Base-by-base conservation (phyloP, 106 monocot genomes). In the Dactylorhiza incarnata region DNA sequence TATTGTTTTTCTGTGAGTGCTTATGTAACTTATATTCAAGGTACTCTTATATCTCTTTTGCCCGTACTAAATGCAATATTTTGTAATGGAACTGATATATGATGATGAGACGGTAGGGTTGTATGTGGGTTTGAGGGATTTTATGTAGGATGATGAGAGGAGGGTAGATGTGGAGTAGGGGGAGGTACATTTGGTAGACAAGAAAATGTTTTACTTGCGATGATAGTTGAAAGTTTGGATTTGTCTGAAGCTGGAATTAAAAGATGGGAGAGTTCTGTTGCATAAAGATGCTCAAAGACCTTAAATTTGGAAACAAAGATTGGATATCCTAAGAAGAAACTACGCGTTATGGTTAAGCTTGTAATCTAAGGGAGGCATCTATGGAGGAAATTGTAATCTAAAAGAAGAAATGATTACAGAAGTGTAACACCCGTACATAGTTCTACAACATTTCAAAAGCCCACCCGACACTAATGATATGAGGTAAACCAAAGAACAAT, bases 21-120 rank as follows among this genome's bases (percentile, higher is more conserved):
- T 70, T 9, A 70, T 70, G 69, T 5, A 70, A 70, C 8, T 70
- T 70, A 24, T 66, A 46, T 46, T 70, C 69, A 44, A 70, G 19
- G 46, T 46, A 46, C 14, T 68, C 45, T 19, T 19, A 14, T 68
- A 17, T 25, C 69, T 70, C 5, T 66, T 11, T 66, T 70, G 16
- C 4, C 0, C 29, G 37, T 62, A 62, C 62, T 24, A 22, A 4
- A 62, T n/a, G 12, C 66, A 66, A 66, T 59, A 59, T 59, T 59
- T 59, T 59, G 19, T 59, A 20, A 59, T 59, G 11, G 58, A 59
- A 59, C 22, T 22, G 6, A 59, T 59, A 3, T 59, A 59, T 6
- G 19, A 59, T 59, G 58, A 20, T 59, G 7, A 5, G 20, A 59
- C n/a, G n/a, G 37, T 37, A 19, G 58, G 6, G 58, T 59, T 19